Percentiles rank a stretch among this genome's conserved stretches.
Evolutionary conservation across 768 basidiomycete genomes (phyloP).

Genomic region (Chalciporus chontae): DNA sequence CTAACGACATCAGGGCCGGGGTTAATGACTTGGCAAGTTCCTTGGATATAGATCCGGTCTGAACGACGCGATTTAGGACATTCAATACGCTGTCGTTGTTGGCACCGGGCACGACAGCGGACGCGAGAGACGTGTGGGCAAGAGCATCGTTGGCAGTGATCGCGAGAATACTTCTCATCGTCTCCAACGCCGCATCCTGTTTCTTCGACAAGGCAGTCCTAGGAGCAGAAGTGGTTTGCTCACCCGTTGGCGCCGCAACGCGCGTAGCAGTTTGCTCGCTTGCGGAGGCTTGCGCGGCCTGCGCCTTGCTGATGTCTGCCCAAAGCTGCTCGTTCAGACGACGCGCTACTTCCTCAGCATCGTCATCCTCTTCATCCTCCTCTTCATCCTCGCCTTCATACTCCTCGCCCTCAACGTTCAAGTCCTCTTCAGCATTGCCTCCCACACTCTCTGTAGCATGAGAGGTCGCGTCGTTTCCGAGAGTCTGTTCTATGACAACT

Average conservation of each 20-base stretch:
- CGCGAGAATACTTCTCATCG: constrained; percentile 60
- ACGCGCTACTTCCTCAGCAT: constrained; percentile 72
- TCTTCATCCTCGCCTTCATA: constrained; percentile 53
- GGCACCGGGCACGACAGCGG: constrained; percentile 46
- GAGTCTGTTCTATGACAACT: constrained; percentile 4
- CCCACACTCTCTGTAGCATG: not conserved
- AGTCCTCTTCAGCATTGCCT: constrained; percentile 18
- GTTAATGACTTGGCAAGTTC: constrained; percentile 55
- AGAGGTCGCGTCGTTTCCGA: constrained; percentile 1
- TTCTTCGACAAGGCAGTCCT: constrained; percentile 34
- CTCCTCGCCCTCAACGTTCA: constrained; percentile 41
- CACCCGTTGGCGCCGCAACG: not conserved
- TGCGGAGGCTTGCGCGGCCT: constrained; percentile 37
- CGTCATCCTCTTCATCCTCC: constrained; percentile 49
- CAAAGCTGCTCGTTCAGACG: constrained; percentile 72
- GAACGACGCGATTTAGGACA: constrained; percentile 48
- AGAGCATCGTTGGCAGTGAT: constrained; percentile 54
- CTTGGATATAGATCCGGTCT: constrained; percentile 47
- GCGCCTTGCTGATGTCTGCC: constrained; percentile 70
- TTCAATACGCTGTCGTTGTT: constrained; percentile 48
- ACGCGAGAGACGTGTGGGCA: constrained; percentile 51
- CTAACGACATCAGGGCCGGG: constrained; percentile 59
- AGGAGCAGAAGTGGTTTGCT: constrained; percentile 10
- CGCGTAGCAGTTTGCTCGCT: constrained; percentile 14
- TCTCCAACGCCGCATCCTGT: constrained; percentile 58